Percentiles rank a stretch among this genome's conserved stretches.
Conservation (phyloP, 106 monocot species). For the Dendrobium officinale region DNA sequence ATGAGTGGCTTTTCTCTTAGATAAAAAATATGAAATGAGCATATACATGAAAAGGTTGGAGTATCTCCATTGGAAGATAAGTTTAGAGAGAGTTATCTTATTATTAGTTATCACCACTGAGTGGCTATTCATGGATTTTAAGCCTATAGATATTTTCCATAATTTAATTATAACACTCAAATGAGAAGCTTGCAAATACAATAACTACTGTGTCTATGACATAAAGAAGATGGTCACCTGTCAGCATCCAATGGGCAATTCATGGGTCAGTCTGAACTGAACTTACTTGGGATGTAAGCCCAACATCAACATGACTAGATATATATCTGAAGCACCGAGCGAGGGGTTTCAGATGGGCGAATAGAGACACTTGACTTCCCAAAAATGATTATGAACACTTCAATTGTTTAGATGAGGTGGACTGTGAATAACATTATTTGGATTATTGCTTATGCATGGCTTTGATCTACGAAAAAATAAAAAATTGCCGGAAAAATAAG, state of each 20-base stretch:
- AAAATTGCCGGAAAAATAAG: not conserved
- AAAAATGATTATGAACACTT: not conserved
- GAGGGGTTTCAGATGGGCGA: not conserved
- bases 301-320: not conserved
- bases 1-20: too few species aligned
- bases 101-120: not conserved
- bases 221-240: not conserved
- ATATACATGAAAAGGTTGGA: too few species aligned
- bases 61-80: too few species aligned
- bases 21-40: too few species aligned
- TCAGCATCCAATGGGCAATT: constrained; percentile 1
- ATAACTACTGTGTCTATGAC: constrained; percentile 4
- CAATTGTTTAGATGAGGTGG: not conserved
- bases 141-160: not conserved
- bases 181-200: constrained; percentile 8
- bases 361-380: not conserved
- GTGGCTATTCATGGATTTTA: not conserved
- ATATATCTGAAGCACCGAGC: not conserved
- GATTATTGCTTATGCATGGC: constrained; percentile 1
- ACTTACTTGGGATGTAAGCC: constrained; percentile 13
- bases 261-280: not conserved
- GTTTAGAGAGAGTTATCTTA: too few species aligned
- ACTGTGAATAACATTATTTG: not conserved
- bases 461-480: not conserved
- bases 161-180: not conserved